phyloP scores from a whole-genome alignment of 176 grass and related monocot species.

The Lolium multiflorum region DNA sequence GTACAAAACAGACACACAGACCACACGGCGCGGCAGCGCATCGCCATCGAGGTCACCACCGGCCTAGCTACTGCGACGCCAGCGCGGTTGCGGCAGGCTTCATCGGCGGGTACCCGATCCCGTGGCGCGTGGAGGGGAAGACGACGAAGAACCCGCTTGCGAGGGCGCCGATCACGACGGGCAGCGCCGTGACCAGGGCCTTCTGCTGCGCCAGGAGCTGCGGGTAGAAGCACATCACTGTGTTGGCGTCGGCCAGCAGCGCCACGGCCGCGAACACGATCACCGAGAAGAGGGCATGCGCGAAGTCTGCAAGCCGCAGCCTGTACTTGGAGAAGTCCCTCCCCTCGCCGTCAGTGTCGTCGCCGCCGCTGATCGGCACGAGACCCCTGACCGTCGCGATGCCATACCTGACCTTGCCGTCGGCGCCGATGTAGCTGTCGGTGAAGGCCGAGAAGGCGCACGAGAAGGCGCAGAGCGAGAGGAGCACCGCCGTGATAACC shows the following conservation, averaged over 20 bases:
- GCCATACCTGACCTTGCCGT: conserved; percentile 72
- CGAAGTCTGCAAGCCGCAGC: conserved; percentile 61
- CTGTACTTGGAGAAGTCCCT: conserved; percentile 57
- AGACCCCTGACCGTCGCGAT: conserved; percentile 58
- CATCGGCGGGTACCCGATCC: conserved; percentile 65
- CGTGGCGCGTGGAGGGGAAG: conserved; percentile 66
- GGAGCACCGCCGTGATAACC: conserved; percentile 48
- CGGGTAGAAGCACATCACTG: conserved; percentile 74
- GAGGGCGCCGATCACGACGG: conserved; percentile 62
- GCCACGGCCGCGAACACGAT: conserved; percentile 64
- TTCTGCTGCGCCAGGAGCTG: conserved; percentile 52
- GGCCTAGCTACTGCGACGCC: conserved; percentile 39
- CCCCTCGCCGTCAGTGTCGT: not conserved
- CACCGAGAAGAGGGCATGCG: conserved; percentile 63
- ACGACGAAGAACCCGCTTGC: conserved; percentile 57
- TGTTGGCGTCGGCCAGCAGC: conserved; percentile 62
- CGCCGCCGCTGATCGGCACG: conserved; percentile 45
- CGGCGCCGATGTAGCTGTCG: conserved; percentile 65
- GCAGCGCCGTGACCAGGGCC: conserved; percentile 60
- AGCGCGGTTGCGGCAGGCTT: conserved; percentile 27
- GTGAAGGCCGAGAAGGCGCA: conserved; percentile 78
- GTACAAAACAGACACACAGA: not conserved
- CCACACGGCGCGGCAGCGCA: not conserved
- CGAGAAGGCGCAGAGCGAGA: conserved; percentile 46
- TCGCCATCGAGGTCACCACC: not conserved